Evolutionary conservation across 176 grass and related monocot species (phyloP), one percentile per base, ranked within the genome.

Genomic region (Hyparrhenia diplandra): DNA sequence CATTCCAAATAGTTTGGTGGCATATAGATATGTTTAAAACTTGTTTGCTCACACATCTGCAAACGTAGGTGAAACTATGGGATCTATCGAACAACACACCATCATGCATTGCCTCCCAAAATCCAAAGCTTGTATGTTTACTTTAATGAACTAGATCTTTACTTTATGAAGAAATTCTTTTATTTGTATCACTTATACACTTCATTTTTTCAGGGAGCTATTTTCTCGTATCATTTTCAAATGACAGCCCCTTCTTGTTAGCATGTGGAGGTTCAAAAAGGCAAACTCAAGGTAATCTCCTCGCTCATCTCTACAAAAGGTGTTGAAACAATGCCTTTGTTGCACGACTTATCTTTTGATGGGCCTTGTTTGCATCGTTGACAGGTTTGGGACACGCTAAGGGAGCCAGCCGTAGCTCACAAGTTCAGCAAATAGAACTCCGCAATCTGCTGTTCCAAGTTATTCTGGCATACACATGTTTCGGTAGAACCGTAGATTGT

Each of bases 181-280:
- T 6, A 42, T 13, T 55, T 54, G 20, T 28, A 13, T 67, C 13
- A 21, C 45, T 82, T 37, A 86, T 32, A 41, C 12, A 3, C 21
- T 81, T 58, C 13, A 20, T 57, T 27, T n/a, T 57, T 82, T 20
- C 81, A 89, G 92, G 92, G 92, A 85, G 86, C 92, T 64, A 18
- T 94, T 39, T 94, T 94, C 36, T 85, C 81, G 61, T 91, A 47
- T 75, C 87, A 37, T 94, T 94, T 85, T 87, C 86, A 41, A 81
- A 77, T n/a, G 92, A 94, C 34, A 85, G 41, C 23, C 84, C 92
- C 28, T 94, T 89, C 69, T 85, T 82, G 74, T 68, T 94, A 71
- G 89, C 92, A 14, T 85, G 87, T 55, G 89, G 86, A 80, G 92
- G 92, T 43, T 91, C 89, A 31, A 94, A 16, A 94, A 80, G 92